Evolutionary conservation across 495 filamentous ascomycete genomes (phyloP), one percentile per base, ranked within the genome.

Genomic region (Rhizodiscina lignyota): DNA sequence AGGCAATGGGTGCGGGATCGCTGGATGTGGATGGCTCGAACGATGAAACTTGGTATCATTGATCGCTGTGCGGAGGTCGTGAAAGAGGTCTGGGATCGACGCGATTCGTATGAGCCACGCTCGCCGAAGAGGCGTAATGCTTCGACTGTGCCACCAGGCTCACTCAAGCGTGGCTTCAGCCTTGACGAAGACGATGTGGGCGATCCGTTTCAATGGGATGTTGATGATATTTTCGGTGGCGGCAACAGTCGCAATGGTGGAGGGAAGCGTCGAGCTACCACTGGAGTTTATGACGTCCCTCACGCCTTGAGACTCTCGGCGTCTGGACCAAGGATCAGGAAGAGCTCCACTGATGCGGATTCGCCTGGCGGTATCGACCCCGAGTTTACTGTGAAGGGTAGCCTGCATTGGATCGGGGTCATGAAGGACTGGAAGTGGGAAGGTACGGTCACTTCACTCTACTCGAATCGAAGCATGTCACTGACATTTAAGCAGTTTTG

Each of bases 361-460:
- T 38, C 39, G 33, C 8, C 6, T 27, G 24, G 13, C 2, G 62
- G 64, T 28, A 63, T 73, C 32, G 74, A 79, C 43, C 62, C 61
- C 39, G 73, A 77, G 33, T 60, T 69, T 48, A 81, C 75, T 12
- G 72, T 84, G 12, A 62, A 70, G 35, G 78, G 80, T 10, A 57
- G 60, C 23, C 56, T 77, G 42, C 79, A 85, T 52, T 85, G 79
- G 79, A 63, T 77, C 10, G 74, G 76, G 37, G 75, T 85, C 30
- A 85, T 85, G 79, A 69, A 70, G 40, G 78, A 83, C 39, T 80
- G 72, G 72, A 60, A 66, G 12, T 85, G 79, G 79, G 79, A 84
- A 66, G 72, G 77, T 81, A 26, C 21, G 12, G 31, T 24, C 41
- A 24, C 21, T 27, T 22, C 4, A 2, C 12, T 19, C 13, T 16